A percentile compares a stretch with the other conserved stretches of the same genome.
Conservation (phyloP, 305 asterid species). For the Solanum chacoense region DNA sequence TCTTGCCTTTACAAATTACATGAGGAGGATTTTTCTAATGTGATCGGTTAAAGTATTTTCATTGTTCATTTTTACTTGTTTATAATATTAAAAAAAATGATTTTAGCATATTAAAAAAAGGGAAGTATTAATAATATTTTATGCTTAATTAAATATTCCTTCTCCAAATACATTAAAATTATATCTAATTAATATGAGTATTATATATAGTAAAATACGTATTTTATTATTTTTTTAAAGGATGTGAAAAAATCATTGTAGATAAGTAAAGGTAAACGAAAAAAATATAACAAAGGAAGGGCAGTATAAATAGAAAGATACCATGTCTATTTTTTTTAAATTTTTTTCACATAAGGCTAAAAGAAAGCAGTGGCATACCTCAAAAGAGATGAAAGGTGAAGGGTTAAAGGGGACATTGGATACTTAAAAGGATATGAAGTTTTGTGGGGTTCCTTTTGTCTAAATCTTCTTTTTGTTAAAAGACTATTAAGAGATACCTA, state of each 20-base stretch:
- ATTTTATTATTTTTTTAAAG: too few relatives aligned
- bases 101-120: neutral
- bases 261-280: accelerated
- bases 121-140: too few relatives aligned
- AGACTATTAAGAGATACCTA: slow-evolving; percentile 23
- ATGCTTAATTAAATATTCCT: neutral
- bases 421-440: slow-evolving; percentile 45
- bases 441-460: slow-evolving; percentile 59
- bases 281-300: neutral
- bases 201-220: too few relatives aligned
- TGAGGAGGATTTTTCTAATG: neutral
- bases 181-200: neutral
- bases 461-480: slow-evolving; percentile 12
- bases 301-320: neutral
- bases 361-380: slow-evolving; percentile 15
- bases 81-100: too few relatives aligned
- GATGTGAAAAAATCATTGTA: neutral
- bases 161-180: neutral
- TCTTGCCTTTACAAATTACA: neutral
- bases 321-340: neutral
- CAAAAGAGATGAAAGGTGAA: slow-evolving; percentile 49
- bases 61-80: too few relatives aligned
- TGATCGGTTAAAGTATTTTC: neutral
- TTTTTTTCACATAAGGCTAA: neutral
- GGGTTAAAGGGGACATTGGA: slow-evolving; percentile 53